Evolutionary conservation across 257 asterid genomes (phyloP).

Genomic region (Petunia axillaris): DNA sequence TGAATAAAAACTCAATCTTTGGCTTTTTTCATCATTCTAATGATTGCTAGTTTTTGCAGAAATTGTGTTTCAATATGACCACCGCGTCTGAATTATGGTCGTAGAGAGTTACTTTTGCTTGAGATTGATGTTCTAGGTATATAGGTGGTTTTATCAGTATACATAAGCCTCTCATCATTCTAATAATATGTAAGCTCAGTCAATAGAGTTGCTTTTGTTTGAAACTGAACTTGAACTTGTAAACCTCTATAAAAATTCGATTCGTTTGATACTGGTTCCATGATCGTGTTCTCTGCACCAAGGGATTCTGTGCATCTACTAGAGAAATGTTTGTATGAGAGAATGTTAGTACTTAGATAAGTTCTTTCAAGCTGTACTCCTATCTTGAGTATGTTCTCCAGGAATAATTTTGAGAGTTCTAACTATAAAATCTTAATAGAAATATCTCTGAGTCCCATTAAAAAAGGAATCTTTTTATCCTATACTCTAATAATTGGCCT

Average conservation of each 20-base stretch:
- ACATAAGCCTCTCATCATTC: no score
- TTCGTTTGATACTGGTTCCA: background rate
- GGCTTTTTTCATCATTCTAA: background rate
- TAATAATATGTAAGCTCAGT: no score
- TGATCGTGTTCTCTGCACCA: slow-evolving; percentile 11
- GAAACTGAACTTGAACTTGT: background rate
- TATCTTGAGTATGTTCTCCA: slow-evolving; percentile 32
- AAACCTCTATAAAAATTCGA: background rate
- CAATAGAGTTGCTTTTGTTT: background rate
- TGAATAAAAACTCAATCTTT: background rate
- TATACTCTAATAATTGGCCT: slow-evolving; percentile 58
- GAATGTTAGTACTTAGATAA: slow-evolving; percentile 3
- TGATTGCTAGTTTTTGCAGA: background rate
- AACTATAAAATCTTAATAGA: slow-evolving; percentile 33
- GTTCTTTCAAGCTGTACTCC: slow-evolving; percentile 5
- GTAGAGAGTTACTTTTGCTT: background rate
- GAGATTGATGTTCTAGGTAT: background rate
- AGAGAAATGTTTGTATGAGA: background rate
- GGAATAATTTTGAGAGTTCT: slow-evolving; percentile 39
- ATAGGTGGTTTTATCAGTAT: background rate
- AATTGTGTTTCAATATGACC: background rate
- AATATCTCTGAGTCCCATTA: slow-evolving; percentile 56
- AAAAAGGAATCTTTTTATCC: slow-evolving; percentile 61
- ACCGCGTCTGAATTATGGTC: background rate
- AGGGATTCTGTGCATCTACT: background rate